Evolutionary conservation across 257 asterid species (phyloP), one percentile per base, ranked within the genome.

Genomic region (Fraxinus americana): DNA sequence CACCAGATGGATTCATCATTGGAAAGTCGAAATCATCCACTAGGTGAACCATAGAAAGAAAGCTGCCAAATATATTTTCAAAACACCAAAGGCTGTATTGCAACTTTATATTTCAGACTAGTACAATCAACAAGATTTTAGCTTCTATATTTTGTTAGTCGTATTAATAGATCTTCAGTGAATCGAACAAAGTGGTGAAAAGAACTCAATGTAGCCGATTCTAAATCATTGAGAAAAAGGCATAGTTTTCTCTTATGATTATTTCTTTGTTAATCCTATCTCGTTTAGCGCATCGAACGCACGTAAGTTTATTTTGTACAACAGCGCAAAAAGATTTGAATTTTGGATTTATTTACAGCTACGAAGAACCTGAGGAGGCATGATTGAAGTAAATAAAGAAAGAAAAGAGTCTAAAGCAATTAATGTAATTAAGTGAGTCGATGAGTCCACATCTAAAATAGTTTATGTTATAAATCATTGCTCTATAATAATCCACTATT

Each of bases 321-420:
- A 34, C 78, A 73, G 59, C 65, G 8, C 36, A 71, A 77, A 54
- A 54, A 63, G 59, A 78, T 82, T 82, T 84, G 70, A 76, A 41
- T 84, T 85, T 86, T 76, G 81, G 77, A 80, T 71, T 78, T 75
- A 63, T 71, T 84, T 84, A 85, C 88, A 91, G 91, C 86, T 86
- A 79, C 79, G 86, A 84, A 77, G 78, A 72, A 75, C 77, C 84
- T 75, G 79, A 76, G n/a, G 54, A 83, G 70, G 77, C 80, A 86
- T 89, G 81, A 89, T 91, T 88, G 75, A 82, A 71, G 75, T 75
- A 75, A 82, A 86, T 32, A 32, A 32, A 32, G 89, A 85, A 86
- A 86, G 82, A 35, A 80, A 57, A 63, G 43, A 43, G 32, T 63
- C 73, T 61, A 57, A 39, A 77, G 71, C 67, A 65, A 32, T 32